Conservation (phyloP, 2,329 filamentous ascomycete genomes). For the Beauveria scarabaeidicola region DNA sequence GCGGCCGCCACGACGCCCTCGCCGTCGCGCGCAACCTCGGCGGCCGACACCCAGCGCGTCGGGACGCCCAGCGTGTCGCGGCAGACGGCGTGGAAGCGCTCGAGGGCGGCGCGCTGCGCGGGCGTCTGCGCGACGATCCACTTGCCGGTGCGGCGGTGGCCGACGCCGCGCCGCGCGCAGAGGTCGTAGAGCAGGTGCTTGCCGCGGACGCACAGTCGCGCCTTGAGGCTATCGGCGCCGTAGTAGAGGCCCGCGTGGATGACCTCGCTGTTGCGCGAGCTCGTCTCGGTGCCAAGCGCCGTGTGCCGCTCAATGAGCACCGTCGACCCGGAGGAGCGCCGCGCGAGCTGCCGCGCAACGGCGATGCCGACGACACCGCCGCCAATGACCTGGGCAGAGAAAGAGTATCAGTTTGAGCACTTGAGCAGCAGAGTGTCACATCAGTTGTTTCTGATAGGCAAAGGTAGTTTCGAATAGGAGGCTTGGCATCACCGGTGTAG, state of each 20-base stretch:
- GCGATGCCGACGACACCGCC: slow-evolving; percentile 69
- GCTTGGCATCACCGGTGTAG: neutral
- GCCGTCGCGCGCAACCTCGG: slow-evolving; percentile 57
- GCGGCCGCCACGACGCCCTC: slow-evolving; percentile 64
- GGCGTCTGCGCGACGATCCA: slow-evolving; percentile 88
- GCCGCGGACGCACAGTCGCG: slow-evolving; percentile 70
- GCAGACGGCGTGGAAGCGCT: slow-evolving; percentile 41
- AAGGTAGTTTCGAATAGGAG: neutral
- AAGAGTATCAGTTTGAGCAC: neutral
- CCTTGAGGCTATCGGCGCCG: slow-evolving; percentile 67
- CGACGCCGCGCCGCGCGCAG: slow-evolving; percentile 59
- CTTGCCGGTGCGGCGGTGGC: slow-evolving; percentile 71
- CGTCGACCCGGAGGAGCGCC: slow-evolving; percentile 52
- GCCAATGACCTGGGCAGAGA: slow-evolving; percentile 39
- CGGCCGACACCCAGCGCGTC: slow-evolving; percentile 56
- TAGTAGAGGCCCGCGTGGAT: slow-evolving; percentile 97
- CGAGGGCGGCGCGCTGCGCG: slow-evolving; percentile 55
- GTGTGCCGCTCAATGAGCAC: slow-evolving; percentile 75
- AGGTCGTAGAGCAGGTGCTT: slow-evolving; percentile 70
- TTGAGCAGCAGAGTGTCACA: neutral
- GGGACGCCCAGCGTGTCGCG: slow-evolving; percentile 46
- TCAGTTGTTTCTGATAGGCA: neutral
- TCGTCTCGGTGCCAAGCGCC: slow-evolving; percentile 74
- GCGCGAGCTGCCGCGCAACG: slow-evolving; percentile 64
- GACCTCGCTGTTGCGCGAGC: slow-evolving; percentile 86